A percentile compares a stretch with the other conserved stretches of the same genome.
Conservation (phyloP, 23 red algal species). For the Gracilaria vermiculophylla region DNA sequence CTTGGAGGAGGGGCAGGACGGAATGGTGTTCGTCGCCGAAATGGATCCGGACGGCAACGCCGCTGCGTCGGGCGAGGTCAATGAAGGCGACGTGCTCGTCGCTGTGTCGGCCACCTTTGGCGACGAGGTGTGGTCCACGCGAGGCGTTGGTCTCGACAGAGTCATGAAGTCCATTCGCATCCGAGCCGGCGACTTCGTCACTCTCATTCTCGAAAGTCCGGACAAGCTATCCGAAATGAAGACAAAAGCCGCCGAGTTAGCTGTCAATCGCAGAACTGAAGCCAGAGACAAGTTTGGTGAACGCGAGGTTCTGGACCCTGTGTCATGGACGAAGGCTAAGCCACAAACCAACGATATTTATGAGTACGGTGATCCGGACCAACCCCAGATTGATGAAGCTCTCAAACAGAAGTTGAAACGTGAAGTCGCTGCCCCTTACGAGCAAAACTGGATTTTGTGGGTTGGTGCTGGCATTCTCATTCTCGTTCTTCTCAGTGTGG, state of each 20-base stretch:
- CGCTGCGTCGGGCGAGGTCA: slow-evolving; percentile 67
- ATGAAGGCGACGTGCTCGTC: slow-evolving; percentile 90
- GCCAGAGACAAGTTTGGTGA: slow-evolving; percentile 92
- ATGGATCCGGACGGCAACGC: slow-evolving; percentile 95
- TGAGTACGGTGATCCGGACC: slow-evolving; percentile 58
- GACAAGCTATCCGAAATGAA: slow-evolving; percentile 73
- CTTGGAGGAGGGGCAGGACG: slow-evolving; percentile 96
- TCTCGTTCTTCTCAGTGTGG: slow-evolving; percentile 51
- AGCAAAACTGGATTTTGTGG: slow-evolving; percentile 84
- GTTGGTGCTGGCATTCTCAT: slow-evolving; percentile 58
- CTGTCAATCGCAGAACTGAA: slow-evolving; percentile 54
- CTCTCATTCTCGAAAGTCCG: slow-evolving; percentile 89
- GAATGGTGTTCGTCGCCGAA: slow-evolving; percentile 95
- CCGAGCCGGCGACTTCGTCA: slow-evolving; percentile 87
- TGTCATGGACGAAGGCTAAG: slow-evolving; percentile 63
- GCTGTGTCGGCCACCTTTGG: slow-evolving; percentile 97
- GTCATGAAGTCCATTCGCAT: slow-evolving; percentile 96
- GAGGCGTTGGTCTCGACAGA: slow-evolving; percentile 92
- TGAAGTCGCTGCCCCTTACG: slow-evolving; percentile 78
- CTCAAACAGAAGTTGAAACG: slow-evolving; percentile 75
- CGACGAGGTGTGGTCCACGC: slow-evolving; percentile 95
- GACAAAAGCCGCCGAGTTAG: slow-evolving; percentile 47
- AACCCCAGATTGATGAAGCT: slow-evolving; percentile 56
- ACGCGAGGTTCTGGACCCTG: slow-evolving; percentile 88
- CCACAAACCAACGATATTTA: slow-evolving; percentile 24